Evolutionary conservation across 768 basidiomycete genomes (phyloP).

Genomic region (Tylopilus subfusipes): DNA sequence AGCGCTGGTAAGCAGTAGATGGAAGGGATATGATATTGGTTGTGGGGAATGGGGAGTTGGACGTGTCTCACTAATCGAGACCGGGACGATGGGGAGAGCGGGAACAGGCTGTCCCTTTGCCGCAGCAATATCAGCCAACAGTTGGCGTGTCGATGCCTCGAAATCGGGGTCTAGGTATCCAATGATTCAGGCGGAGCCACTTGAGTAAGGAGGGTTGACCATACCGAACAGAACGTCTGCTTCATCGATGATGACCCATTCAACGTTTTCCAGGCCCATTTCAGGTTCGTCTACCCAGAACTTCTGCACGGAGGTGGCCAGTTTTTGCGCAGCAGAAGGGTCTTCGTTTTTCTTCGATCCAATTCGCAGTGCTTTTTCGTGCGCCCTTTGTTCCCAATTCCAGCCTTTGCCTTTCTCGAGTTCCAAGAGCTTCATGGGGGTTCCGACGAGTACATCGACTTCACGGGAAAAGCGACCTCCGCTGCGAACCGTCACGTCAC

Average conservation of each 20-base stretch:
- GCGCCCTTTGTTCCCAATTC: conserved; percentile 40
- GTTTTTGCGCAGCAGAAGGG: conserved; percentile 11
- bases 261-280: conserved; percentile 64
- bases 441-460: conserved; percentile 63
- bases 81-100: conserved; percentile 15
- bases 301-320: conserved; percentile 22
- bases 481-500: conserved; percentile 29
- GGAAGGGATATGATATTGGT: conserved; percentile 60
- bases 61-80: conserved; percentile 12
- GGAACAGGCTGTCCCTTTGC: conserved; percentile 43
- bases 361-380: conserved; percentile 22
- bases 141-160: conserved; percentile 61
- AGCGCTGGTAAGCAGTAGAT: conserved; percentile 78
- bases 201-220: conserved; percentile 14
- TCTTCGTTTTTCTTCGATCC: conserved; percentile 27
- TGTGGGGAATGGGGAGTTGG: conserved; percentile 10
- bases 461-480: conserved; percentile 14
- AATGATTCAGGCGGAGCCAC: background rate
- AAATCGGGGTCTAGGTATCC: conserved; percentile 70
- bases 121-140: conserved; percentile 67
- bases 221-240: conserved; percentile 86
- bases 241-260: conserved; percentile 91
- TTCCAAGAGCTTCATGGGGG: conserved; percentile 61
- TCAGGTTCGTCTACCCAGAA: conserved; percentile 49
- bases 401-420: conserved; percentile 53